Conservation (phyloP, 805 yeast species). For the Limtongia smithiae region DNA sequence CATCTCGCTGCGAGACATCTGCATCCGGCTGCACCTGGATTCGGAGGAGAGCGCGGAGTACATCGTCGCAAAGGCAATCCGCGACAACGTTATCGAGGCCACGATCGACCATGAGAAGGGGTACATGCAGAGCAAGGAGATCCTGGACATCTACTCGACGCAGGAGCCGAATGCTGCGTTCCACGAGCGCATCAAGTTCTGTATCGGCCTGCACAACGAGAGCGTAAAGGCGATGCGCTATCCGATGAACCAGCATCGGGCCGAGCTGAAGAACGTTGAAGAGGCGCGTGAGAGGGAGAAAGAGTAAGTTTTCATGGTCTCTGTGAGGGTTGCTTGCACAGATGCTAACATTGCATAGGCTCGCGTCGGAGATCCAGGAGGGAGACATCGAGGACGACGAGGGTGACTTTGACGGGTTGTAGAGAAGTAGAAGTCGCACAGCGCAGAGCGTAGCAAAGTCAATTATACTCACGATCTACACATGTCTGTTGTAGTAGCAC, state of each 20-base stretch:
- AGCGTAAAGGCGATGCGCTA: slow-evolving; percentile 93
- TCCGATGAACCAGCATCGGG: slow-evolving; percentile 55
- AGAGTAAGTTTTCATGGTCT: slow-evolving; percentile 31
- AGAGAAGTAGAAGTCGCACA: too few relatives aligned
- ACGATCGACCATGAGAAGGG: slow-evolving; percentile 86
- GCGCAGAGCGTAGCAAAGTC: too few relatives aligned
- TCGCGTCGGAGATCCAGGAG: slow-evolving; percentile 45
- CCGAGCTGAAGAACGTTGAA: slow-evolving; percentile 49
- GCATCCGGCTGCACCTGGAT: slow-evolving; percentile 85
- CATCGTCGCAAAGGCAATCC: slow-evolving; percentile 91
- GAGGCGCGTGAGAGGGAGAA: slow-evolving; percentile 58
- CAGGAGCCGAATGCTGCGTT: slow-evolving; percentile 80
- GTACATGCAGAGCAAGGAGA: slow-evolving; percentile 84
- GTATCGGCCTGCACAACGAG: slow-evolving; percentile 85
- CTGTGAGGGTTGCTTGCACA: neutral
- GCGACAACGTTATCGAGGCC: slow-evolving; percentile 97
- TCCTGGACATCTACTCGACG: slow-evolving; percentile 82
- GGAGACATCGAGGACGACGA: slow-evolving; percentile 45
- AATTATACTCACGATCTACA: too few relatives aligned
- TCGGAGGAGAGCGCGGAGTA: slow-evolving; percentile 96
- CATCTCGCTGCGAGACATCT: slow-evolving; percentile 88
- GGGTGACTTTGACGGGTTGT: slow-evolving; percentile 31
- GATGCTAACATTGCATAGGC: slow-evolving; percentile 20
- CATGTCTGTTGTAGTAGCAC: too few relatives aligned
- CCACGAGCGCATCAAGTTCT: slow-evolving; percentile 90